Base-by-base conservation (phyloP, 2,329 filamentous ascomycete species). In the Arachnopeziza araneosa region DNA sequence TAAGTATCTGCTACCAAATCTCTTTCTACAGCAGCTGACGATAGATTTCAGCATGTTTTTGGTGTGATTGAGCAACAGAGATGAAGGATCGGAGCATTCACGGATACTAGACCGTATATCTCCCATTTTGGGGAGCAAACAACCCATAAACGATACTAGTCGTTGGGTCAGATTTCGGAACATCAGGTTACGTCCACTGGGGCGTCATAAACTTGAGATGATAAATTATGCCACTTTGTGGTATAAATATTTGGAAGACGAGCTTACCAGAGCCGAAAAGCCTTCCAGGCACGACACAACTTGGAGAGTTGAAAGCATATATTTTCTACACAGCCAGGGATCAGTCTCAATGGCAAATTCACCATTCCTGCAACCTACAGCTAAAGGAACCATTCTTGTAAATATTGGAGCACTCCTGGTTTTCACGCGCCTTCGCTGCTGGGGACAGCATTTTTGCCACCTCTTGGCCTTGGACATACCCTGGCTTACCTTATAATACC, bases 391-490 rank as follows among this genome's bases (percentile, higher is more conserved):
- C 1, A 66, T 80, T 49, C 72, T 81, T 49, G 65, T 81, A 8
- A 68, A 75, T 1, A 78, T 78, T 52, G 78, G 78, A 51, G 78
- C 75, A 0, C 78, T 79, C 59, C 80, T 78, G 54, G 73, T 79
- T 1, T 74, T 74, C 50, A 69, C 69, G n/a, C 74, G 75, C 32
- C 68, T 80, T 32, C 2, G 56, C 63, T 9, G 66, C 67, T 12
- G 63, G 62, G 22, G 64, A 72, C 49, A 69, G 70, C 5, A 66
- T 72, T 51, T 62, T 78, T 23, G 57, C 78, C 12, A 76, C 76
- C 8, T 78, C 77, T 22, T 74, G 77, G 26, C 73, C 72, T 6
- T 72, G 65, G 4, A 59, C 50, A 70, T 73, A 57, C 67, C 68
- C 50, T 30, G 5, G 26, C 66, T 24, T 24, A 2, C 54, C 44